Conservation (phyloP, 768 basidiomycete species). For the Phylloporus sp. region DNA sequence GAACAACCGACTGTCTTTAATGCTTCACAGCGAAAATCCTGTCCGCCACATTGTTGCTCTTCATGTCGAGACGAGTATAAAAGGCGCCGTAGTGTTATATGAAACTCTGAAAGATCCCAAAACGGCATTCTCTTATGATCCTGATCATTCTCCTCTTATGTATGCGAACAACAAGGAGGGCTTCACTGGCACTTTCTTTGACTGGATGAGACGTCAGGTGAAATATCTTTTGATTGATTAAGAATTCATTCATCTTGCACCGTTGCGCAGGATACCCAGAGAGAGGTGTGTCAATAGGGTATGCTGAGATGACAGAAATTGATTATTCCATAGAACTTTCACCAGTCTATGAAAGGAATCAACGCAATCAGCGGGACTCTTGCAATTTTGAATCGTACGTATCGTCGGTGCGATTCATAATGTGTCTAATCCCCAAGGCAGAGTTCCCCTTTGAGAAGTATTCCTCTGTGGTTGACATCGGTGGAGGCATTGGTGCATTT, state of each 20-base stretch:
- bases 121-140: slow-evolving; percentile 17
- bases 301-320: neutral
- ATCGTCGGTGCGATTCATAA: neutral
- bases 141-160: slow-evolving; percentile 21
- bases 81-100: slow-evolving; percentile 19
- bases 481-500: slow-evolving; percentile 33
- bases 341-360: slow-evolving; percentile 24
- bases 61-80: slow-evolving; percentile 16
- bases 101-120: slow-evolving; percentile 27
- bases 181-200: slow-evolving; percentile 22
- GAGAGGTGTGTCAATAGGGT: slow-evolving; percentile 15
- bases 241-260: neutral
- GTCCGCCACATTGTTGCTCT: slow-evolving; percentile 17
- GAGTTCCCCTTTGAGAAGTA: slow-evolving; percentile 32
- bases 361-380: slow-evolving; percentile 22
- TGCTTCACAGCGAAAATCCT: slow-evolving; percentile 23
- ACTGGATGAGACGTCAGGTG: slow-evolving; percentile 23
- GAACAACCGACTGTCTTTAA: slow-evolving; percentile 33
- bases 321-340: slow-evolving; percentile 15
- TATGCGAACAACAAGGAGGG: slow-evolving; percentile 16
- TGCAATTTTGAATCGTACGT: slow-evolving; percentile 21
- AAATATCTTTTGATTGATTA: neutral
- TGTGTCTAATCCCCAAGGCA: slow-evolving; percentile 1
- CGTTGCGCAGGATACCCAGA: slow-evolving; percentile 10
- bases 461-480: slow-evolving; percentile 33